phyloP scores from a whole-genome alignment of 2,329 filamentous ascomycete genomes.

The Ophiostoma fasciatum region DNA sequence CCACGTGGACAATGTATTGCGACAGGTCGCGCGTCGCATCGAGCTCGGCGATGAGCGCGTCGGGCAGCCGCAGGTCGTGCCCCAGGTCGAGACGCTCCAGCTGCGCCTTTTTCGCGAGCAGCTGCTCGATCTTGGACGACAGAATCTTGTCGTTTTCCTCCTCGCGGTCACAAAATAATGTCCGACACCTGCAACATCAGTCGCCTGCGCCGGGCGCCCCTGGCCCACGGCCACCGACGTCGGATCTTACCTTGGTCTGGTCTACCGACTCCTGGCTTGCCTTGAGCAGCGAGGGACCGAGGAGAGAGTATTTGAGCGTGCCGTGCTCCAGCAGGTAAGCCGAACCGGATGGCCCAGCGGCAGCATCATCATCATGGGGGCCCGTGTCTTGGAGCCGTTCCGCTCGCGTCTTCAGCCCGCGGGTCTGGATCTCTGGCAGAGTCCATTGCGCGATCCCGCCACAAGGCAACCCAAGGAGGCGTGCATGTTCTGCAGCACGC shows the following conservation, averaged over 20 bases:
- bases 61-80: slow-evolving; percentile 58
- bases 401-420: neutral
- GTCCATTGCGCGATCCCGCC: slow-evolving; percentile 1
- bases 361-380: too few species aligned
- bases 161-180: slow-evolving; percentile 87
- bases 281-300: slow-evolving; percentile 86
- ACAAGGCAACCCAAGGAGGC: neutral
- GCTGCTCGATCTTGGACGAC: slow-evolving; percentile 72
- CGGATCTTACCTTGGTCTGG: slow-evolving; percentile 71
- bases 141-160: slow-evolving; percentile 67
- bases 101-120: slow-evolving; percentile 57
- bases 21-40: slow-evolving; percentile 67
- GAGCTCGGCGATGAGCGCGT: slow-evolving; percentile 66
- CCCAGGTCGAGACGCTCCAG: slow-evolving; percentile 65
- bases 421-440: neutral
- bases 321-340: slow-evolving; percentile 19
- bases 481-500: too few species aligned
- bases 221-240: slow-evolving; percentile 1
- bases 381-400: neutral
- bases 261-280: slow-evolving; percentile 89
- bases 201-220: neutral
- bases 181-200: slow-evolving; percentile 55
- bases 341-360: too few species aligned
- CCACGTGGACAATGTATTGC: slow-evolving; percentile 78
- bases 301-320: slow-evolving; percentile 75